Evolutionary conservation across 176 grass and related monocot species (phyloP), one percentile per base, ranked within the genome.

Genomic region (Aegilops bicornis): DNA sequence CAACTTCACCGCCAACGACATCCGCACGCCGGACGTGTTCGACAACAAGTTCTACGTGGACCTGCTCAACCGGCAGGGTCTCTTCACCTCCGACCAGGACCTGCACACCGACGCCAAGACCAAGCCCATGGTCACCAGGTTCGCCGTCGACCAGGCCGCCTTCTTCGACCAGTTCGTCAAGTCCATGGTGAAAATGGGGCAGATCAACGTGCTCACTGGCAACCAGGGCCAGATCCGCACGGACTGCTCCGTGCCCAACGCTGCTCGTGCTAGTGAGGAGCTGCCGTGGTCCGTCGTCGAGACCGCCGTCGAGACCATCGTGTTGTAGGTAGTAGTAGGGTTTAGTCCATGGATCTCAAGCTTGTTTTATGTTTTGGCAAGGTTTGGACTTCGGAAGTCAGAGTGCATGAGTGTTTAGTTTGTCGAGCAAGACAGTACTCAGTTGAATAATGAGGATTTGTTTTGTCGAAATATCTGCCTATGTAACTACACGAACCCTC

Each of bases 81-180:
- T 92, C 64, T 80, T 92, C 73, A 69, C 83, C 7, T 86, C 90
- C 13, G 90, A 92, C 87, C 83, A 89, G 90, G 90, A 74, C n/a
- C 69, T 92, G 35, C 75, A 22, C 74, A 25, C 68, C 9, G 58
- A 92, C 79, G 27, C 68, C 3, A 35, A n/a, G 68, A 92, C 76
- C 27, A 63, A 77, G 73, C 74, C 83, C 24, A 12, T 27, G 6
- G 90, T 92, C 20, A 71, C 73, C 43, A 54, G 50, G 69, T 56
- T 91, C 45, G 86, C 85, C 17, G 9, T 42, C 60, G 63, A 78
- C 62, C 74, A 91, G 63, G 62, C 12, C 2, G 71, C 64, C 39
- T 91, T 88, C 58, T 92, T 92, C 54, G 59, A 73, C 12, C 87
- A 81, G 48, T 92, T 89, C 79, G 10, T 56, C 17, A 56, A 56